phyloP scores from a whole-genome alignment of 108 stramenopile species.

The Nannochloropsis oceanica region DNA sequence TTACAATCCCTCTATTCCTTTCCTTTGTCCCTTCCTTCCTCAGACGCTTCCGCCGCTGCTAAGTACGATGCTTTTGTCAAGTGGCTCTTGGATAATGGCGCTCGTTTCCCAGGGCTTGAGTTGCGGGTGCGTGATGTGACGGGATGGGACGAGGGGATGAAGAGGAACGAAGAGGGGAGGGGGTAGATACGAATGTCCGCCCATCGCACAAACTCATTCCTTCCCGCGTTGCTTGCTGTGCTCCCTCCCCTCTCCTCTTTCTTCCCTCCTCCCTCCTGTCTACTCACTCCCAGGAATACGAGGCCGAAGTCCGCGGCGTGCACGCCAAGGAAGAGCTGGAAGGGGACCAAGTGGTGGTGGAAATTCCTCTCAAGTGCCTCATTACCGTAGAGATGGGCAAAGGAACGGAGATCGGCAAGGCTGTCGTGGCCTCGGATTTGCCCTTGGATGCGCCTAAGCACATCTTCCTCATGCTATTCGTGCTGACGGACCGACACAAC shows the following conservation, averaged over 20 bases:
- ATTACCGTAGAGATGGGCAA: slow-evolving; percentile 99
- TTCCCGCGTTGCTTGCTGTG: neutral
- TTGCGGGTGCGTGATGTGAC: neutral
- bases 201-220: neutral
- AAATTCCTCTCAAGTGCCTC: slow-evolving; percentile 68
- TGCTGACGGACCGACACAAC: slow-evolving; percentile 79
- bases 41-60: neutral
- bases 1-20: too few relatives aligned
- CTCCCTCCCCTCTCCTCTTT: neutral
- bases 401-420: slow-evolving; percentile 25
- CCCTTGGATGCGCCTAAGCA: slow-evolving; percentile 97
- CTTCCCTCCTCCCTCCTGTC: neutral
- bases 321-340: slow-evolving; percentile 64
- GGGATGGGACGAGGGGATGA: neutral
- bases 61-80: slow-evolving; percentile 27
- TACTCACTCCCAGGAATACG: slow-evolving; percentile 22
- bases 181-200: neutral
- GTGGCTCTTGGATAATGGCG: slow-evolving; percentile 39
- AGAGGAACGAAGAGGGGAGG: too few relatives aligned
- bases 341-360: slow-evolving; percentile 43
- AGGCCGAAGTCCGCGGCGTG: slow-evolving; percentile 86
- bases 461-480: slow-evolving; percentile 89
- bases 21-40: neutral
- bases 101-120: slow-evolving; percentile 29
- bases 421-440: slow-evolving; percentile 31